phyloP scores from a whole-genome alignment of 139 green algal genomes.

The Cymbomonas tetramitiformis region DNA sequence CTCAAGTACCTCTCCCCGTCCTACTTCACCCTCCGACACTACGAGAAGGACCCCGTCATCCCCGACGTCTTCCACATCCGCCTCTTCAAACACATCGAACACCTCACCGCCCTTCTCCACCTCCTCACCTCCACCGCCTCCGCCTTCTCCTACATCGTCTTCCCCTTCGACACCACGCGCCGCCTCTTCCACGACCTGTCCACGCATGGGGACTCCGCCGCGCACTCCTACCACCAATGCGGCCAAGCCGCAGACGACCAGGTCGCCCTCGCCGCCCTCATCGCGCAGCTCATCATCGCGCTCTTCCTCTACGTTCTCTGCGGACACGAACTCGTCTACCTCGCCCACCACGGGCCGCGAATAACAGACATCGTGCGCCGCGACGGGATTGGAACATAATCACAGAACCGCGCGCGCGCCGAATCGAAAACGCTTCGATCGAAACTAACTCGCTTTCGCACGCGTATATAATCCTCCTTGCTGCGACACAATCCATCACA shows the following conservation, averaged over 20 bases:
- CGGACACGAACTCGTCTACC: neutral
- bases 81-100: slow-evolving; percentile 1
- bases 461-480: too few species aligned
- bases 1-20: neutral
- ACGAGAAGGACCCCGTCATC: neutral
- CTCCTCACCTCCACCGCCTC: neutral
- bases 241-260: neutral
- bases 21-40: neutral
- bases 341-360: too few species aligned
- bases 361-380: too few species aligned
- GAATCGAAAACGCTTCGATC: too few species aligned
- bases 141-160: neutral
- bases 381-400: too few species aligned
- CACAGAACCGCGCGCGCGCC: too few species aligned
- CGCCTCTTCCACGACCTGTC: neutral
- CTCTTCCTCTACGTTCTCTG: neutral
- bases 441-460: too few species aligned
- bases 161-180: neutral
- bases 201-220: neutral
- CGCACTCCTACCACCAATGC: neutral
- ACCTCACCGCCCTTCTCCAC: neutral
- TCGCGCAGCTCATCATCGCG: neutral
- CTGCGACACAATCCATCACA: too few species aligned
- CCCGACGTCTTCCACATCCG: slow-evolving; percentile 6
- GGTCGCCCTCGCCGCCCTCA: neutral